These are phyloP conservation scores for Pseudomassariella vexata DNA, from an alignment of 2,329 filamentous ascomycete genomes.

Conservation along the genomic window DNA sequence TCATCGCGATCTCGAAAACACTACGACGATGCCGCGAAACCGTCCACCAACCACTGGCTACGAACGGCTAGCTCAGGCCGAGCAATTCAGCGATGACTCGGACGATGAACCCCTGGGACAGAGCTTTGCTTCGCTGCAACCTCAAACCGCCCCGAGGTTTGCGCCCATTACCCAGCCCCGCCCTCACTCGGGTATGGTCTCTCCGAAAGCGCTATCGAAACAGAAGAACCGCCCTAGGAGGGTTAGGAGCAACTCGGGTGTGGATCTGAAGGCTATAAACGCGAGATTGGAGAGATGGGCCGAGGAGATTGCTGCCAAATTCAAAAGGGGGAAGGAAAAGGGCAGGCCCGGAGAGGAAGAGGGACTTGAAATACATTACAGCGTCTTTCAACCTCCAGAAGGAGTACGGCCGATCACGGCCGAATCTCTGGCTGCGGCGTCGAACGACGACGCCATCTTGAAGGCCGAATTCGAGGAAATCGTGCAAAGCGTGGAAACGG, in stretches of 20 bases:
- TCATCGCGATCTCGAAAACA: too few relatives aligned
- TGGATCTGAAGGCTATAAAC: slow-evolving; percentile 98
- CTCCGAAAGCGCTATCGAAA: slow-evolving; percentile 38
- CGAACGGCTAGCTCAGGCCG: slow-evolving; percentile 77
- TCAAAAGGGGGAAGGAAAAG: slow-evolving; percentile 78
- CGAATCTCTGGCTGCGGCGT: slow-evolving; percentile 60
- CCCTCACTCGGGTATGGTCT: slow-evolving; percentile 54
- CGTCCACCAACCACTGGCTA: slow-evolving; percentile 75
- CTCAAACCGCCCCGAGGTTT: slow-evolving; percentile 54
- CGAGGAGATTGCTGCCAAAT: slow-evolving; percentile 94
- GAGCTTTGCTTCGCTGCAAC: slow-evolving; percentile 47
- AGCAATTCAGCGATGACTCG: slow-evolving; percentile 67
- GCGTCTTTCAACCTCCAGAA: slow-evolving; percentile 90
- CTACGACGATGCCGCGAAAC: slow-evolving; percentile 54
- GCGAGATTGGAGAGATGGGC: slow-evolving; percentile 93
- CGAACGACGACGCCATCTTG: slow-evolving; percentile 59
- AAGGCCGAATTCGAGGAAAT: slow-evolving; percentile 79
- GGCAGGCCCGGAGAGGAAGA: slow-evolving; percentile 72
- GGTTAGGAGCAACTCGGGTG: slow-evolving; percentile 68
- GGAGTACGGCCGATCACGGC: slow-evolving; percentile 75
- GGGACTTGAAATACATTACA: slow-evolving; percentile 91
- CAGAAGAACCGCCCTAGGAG: slow-evolving; percentile 42
- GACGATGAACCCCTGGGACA: slow-evolving; percentile 58
- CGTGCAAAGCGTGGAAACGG: slow-evolving; percentile 81
- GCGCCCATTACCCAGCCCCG: slow-evolving; percentile 57